Base-by-base conservation (phyloP, 352 stramenopile species). In the Globisporangium apiculatum region DNA sequence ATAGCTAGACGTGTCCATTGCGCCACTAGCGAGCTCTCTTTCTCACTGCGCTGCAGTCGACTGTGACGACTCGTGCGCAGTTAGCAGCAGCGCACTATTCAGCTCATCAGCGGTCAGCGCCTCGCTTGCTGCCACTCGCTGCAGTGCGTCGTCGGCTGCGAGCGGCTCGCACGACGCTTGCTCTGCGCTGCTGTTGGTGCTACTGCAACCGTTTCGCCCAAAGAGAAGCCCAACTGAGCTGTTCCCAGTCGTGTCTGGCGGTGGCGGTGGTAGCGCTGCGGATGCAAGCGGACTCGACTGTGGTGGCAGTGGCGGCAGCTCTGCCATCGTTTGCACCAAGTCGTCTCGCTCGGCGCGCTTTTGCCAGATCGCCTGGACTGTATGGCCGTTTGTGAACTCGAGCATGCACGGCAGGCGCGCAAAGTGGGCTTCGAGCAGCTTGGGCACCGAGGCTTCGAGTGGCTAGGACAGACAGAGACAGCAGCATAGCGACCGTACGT, bases 301-400 rank as follows among this genome's bases (percentile, higher is more conserved):
- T 35, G 37, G 51, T n/a, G 56, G 49, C 2, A 55, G 48, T 48
- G 42, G 47, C 9, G 48, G 55, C 10, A 60, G 37, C 14, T 55
- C 49, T 7, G 18, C 40, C 5, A 55, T 5, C 6, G 38, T 14
- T 38, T 18, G 36, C 31, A 18, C 35, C 17, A 38, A 17, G 1
- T 85, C 71, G n/a, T 68, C 69, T 18, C 71, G 69, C 47, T 81
- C 75, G 5, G 72, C 58, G 58, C 75, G 68, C 59, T 79, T 84
- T 46, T 78, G 72, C 79, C 79, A 89, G 17, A 87, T 76, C 8
- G 79, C 71, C 53, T 89, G 76, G 4, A 85, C 79, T 59, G 67
- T 81, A 36, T 73, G 73, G 58, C 75, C 77, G 53, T 87, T 72
- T 0, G 72, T 73, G 55, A 87, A 83, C 62, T 87, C 77, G 46